Evolutionary conservation across 1,139 yeast genomes (phyloP).

Genomic region (Magnusiomyces paraingens): DNA sequence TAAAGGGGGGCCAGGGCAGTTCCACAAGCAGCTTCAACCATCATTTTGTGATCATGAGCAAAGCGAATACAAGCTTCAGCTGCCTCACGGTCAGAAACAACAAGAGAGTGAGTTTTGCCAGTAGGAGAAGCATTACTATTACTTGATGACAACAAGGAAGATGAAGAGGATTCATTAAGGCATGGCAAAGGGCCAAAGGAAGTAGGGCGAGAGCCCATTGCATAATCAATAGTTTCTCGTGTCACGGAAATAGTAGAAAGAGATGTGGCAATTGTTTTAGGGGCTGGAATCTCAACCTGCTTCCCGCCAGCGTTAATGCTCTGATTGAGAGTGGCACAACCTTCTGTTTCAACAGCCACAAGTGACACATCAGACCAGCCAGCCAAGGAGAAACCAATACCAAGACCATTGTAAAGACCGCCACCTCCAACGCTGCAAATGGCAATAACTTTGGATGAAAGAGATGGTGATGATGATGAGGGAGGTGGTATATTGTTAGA

Average conservation of each 20-base stretch:
- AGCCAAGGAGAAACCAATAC: slow-evolving; percentile 45
- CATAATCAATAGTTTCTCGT: slow-evolving; percentile 42
- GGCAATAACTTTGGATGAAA: slow-evolving; percentile 36
- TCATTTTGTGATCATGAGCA: slow-evolving; percentile 44
- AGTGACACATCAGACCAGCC: slow-evolving; percentile 42
- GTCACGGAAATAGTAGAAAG: slow-evolving; percentile 57
- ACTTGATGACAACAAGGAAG: too few relatives aligned
- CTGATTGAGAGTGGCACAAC: slow-evolving; percentile 51
- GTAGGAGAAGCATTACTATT: slow-evolving; percentile 23
- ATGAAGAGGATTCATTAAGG: not conserved
- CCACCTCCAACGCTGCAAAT: slow-evolving; percentile 76
- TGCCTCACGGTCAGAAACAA: slow-evolving; percentile 47
- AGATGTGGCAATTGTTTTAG: slow-evolving; percentile 55
- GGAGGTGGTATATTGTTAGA: not conserved
- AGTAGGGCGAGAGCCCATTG: slow-evolving; percentile 26
- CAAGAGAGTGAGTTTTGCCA: slow-evolving; percentile 38
- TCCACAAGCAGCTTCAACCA: slow-evolving; percentile 73
- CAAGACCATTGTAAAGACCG: slow-evolving; percentile 61
- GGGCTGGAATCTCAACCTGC: slow-evolving; percentile 39
- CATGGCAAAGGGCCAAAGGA: not conserved
- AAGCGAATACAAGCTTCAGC: slow-evolving; percentile 47
- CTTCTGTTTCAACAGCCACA: slow-evolving; percentile 58
- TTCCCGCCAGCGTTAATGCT: slow-evolving; percentile 40
- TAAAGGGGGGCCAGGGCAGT: slow-evolving; percentile 56
- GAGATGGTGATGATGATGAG: not conserved